Evolutionary conservation across 805 yeast species (phyloP), one percentile per base, ranked within the genome.

Genomic region (Lipomyces starkeyi): DNA sequence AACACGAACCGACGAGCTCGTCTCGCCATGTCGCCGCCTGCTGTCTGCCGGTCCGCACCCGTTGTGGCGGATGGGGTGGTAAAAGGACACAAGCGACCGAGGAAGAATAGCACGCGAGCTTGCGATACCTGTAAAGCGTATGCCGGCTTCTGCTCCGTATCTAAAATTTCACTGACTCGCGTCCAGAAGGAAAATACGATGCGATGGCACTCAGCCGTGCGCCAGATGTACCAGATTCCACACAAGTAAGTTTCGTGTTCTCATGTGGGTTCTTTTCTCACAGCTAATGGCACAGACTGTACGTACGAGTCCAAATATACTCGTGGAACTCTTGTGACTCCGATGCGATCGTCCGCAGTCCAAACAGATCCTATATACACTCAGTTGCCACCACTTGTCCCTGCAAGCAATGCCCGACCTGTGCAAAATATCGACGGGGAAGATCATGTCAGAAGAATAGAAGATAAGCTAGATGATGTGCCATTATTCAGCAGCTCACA

Each of bases 171-270:
- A 9, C 9, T 8, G 49, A 14, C 49, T 6, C 4, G 22, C 14
- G 4, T 34, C 11, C 34, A 60, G 64, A 27, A 49, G 61, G 7
- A 62, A 66, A 49, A 40, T 62, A 2, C 34, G 59, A 14, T 62
- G 66, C 67, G 66, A 68, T 35, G 71, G 66, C 57, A 58, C 68
- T 7, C 63, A 57, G 55, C 71, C 71, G 7, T 68, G 71, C 56
- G 61, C 60, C 32, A 14, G 71, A 13, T 68, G 71, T 56, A 53
- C 57, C 2, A 58, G 32, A 32, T 29, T 52, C 29, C 49, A 61
- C 35, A 17, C 54, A 27, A 32, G 70, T 63, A 55, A 54, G 64
- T 34, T 4, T 29, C 35, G n/a, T 20, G 14, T 17, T 20, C 27
- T 22, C 59, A 29, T 27, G 5, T 32, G 17, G 13, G 14, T 32